Conservation (phyloP, 1,284 basidiomycete species). For the Boletus semigastroideus region DNA sequence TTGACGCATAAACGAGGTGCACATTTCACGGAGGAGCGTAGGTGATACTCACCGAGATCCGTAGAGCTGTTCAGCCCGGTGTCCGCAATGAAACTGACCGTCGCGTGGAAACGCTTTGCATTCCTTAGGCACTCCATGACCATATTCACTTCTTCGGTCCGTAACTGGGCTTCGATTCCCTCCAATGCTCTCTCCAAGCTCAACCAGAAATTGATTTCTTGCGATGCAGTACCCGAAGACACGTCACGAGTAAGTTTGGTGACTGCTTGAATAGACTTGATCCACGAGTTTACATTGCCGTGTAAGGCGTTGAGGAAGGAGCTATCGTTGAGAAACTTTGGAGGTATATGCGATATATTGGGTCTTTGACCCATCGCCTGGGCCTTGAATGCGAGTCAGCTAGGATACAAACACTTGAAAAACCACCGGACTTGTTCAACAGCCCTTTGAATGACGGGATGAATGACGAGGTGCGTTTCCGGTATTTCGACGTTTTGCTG, state of each 20-base stretch:
- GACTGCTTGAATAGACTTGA: slow-evolving; percentile 96
- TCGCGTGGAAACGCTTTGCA: slow-evolving; percentile 96
- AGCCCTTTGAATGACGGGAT: slow-evolving; percentile 86
- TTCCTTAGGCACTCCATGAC: slow-evolving; percentile 95
- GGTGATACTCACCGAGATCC: slow-evolving; percentile 67
- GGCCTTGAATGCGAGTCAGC: slow-evolving; percentile 41
- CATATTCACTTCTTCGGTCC: slow-evolving; percentile 90
- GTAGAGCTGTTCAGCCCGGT: slow-evolving; percentile 94
- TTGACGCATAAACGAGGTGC: slow-evolving; percentile 40
- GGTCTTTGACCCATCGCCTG: slow-evolving; percentile 58
- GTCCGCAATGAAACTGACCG: slow-evolving; percentile 97
- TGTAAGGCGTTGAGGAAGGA: slow-evolving; percentile 94
- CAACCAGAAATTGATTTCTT: slow-evolving; percentile 99
- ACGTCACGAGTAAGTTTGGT: slow-evolving; percentile 94
- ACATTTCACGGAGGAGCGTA: not conserved
- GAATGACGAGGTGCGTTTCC: slow-evolving; percentile 90
- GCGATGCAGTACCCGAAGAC: slow-evolving; percentile 93
- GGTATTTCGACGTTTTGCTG: slow-evolving; percentile 99
- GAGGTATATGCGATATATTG: slow-evolving; percentile 75
- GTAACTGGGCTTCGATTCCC: slow-evolving; percentile 88
- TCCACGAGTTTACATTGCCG: slow-evolving; percentile 95
- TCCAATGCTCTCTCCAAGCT: slow-evolving; percentile 93
- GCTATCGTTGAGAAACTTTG: slow-evolving; percentile 79
- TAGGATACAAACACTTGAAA: slow-evolving; percentile 4
- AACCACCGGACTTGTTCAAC: slow-evolving; percentile 64